Conservation (phyloP, 2,329 filamentous ascomycete genomes). For the Calonectria pseudoturangicola region DNA sequence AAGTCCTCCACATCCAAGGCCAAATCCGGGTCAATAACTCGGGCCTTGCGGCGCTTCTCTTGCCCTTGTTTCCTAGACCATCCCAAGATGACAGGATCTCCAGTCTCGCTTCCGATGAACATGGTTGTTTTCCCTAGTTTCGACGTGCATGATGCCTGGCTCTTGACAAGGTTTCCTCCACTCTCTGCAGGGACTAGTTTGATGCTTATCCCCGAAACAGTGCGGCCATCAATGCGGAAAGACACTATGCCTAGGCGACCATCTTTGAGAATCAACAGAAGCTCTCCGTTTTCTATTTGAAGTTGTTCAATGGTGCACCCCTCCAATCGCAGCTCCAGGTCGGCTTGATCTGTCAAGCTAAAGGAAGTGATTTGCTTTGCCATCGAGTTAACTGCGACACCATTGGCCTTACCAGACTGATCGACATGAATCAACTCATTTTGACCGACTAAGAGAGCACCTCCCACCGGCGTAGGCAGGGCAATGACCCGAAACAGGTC, state of each 20-base stretch:
- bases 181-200: constrained; percentile 77
- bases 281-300: constrained; percentile 84
- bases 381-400: constrained; percentile 94
- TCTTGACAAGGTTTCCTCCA: constrained; percentile 78
- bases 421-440: constrained; percentile 97
- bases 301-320: constrained; percentile 86
- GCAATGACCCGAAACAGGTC: constrained; percentile 90
- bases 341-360: constrained; percentile 88
- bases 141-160: constrained; percentile 80
- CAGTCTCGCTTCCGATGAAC: constrained; percentile 90
- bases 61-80: constrained; percentile 82
- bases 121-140: constrained; percentile 80
- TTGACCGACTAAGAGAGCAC: constrained; percentile 87
- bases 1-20: constrained; percentile 71
- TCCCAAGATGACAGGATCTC: constrained; percentile 87
- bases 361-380: constrained; percentile 89
- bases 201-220: constrained; percentile 90
- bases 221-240: constrained; percentile 92
- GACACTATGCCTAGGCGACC: constrained; percentile 84
- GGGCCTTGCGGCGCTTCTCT: constrained; percentile 79
- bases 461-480: constrained; percentile 89
- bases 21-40: constrained; percentile 72
- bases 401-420: constrained; percentile 94
- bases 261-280: constrained; percentile 87
- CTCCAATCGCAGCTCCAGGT: constrained; percentile 87